These are phyloP conservation scores for Boletus vinaceobasis DNA, from an alignment of 768 basidiomycete genomes.

Conservation along the genomic window DNA sequence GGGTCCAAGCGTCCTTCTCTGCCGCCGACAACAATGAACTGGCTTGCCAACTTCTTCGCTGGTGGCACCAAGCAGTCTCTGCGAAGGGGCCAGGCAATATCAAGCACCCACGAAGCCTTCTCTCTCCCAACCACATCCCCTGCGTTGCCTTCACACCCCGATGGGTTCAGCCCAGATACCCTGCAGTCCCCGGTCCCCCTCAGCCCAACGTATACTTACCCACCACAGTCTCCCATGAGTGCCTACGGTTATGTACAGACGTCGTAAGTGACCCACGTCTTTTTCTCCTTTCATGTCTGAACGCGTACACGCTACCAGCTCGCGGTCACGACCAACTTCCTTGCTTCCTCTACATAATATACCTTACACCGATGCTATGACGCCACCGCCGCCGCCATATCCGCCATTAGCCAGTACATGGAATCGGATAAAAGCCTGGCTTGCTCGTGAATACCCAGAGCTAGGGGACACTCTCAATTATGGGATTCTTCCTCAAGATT, in stretches of 20 bases:
- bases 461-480: slow-evolving; percentile 94
- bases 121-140: slow-evolving; percentile 77
- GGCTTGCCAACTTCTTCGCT: slow-evolving; percentile 67
- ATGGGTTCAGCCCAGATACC: slow-evolving; percentile 56
- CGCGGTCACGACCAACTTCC: slow-evolving; percentile 47
- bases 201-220: slow-evolving; percentile 69
- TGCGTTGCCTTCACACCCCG: slow-evolving; percentile 47
- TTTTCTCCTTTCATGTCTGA: slow-evolving; percentile 6
- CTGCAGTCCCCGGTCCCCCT: slow-evolving; percentile 48
- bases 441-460: slow-evolving; percentile 85
- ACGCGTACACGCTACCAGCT: slow-evolving; percentile 23
- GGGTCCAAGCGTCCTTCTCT: slow-evolving; percentile 3
- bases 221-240: slow-evolving; percentile 54
- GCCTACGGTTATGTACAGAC: slow-evolving; percentile 61
- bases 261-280: slow-evolving; percentile 38
- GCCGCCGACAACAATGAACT: slow-evolving; percentile 52
- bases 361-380: slow-evolving; percentile 38
- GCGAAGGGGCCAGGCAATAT: slow-evolving; percentile 64
- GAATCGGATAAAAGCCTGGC: slow-evolving; percentile 79
- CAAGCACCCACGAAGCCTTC: slow-evolving; percentile 84
- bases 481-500: slow-evolving; percentile 76
- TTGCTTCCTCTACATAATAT: slow-evolving; percentile 69
- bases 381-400: slow-evolving; percentile 45
- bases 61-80: slow-evolving; percentile 45
- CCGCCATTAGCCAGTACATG: slow-evolving; percentile 83